These are phyloP conservation scores for Fusarium hainanense DNA, from an alignment of 2,329 filamentous ascomycete genomes.

Conservation along the genomic window DNA sequence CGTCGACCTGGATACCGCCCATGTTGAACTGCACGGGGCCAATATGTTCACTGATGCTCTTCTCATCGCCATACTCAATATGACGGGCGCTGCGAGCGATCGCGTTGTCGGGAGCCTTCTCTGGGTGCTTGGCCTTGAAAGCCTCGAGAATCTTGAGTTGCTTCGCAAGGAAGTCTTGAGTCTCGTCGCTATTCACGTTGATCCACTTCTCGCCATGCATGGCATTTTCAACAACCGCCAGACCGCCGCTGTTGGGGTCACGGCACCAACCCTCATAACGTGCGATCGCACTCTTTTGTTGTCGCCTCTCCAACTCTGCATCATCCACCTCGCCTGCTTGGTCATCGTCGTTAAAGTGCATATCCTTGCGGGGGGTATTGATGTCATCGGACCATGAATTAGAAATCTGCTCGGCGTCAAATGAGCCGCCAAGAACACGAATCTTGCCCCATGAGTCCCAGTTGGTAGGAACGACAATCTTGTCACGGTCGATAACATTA, in stretches of 20 bases:
- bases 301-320: slow-evolving; percentile 36
- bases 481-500: slow-evolving; percentile 93
- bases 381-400: slow-evolving; percentile 88
- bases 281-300: slow-evolving; percentile 70
- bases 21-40: slow-evolving; percentile 98
- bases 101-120: slow-evolving; percentile 51
- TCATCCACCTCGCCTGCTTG: slow-evolving; percentile 40
- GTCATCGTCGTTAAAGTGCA: slow-evolving; percentile 40
- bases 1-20: slow-evolving; percentile 95
- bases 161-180: slow-evolving; percentile 79
- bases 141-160: slow-evolving; percentile 82
- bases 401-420: slow-evolving; percentile 89
- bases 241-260: slow-evolving; percentile 74
- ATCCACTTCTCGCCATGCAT: slow-evolving; percentile 53
- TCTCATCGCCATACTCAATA: slow-evolving; percentile 55
- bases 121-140: slow-evolving; percentile 65
- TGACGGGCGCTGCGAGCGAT: slow-evolving; percentile 41
- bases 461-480: slow-evolving; percentile 93
- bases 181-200: slow-evolving; percentile 63
- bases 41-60: slow-evolving; percentile 79
- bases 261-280: slow-evolving; percentile 84
- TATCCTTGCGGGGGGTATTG: slow-evolving; percentile 61
- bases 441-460: slow-evolving; percentile 99
- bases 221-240: slow-evolving; percentile 54
- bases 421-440: slow-evolving; percentile 87